Base-by-base conservation (phyloP, 805 yeast species). In the Starmerella potacharoeniae region DNA sequence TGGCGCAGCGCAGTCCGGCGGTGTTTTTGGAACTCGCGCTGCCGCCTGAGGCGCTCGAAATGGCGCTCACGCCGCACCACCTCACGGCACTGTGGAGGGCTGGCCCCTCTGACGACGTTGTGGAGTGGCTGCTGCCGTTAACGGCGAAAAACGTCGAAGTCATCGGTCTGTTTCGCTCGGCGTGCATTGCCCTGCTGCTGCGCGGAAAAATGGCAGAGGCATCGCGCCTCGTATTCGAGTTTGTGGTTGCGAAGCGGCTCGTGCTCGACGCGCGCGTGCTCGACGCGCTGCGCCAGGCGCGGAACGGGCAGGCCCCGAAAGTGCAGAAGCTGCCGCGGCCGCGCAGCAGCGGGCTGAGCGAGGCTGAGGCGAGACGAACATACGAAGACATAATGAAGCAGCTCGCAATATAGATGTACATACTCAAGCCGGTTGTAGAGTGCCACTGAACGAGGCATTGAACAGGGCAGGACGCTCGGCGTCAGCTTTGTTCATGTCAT, bases 61-160 rank as follows among this genome's bases (percentile, higher is more conserved):
- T 33, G 11, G 42, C 40, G n/a, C 39, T 50, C 10, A 11, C 35
- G 14, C 55, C 33, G 11, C 58, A 54, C 49, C 58, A 51, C 13
- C 47, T 55, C 28, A 29, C 47, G 22, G 49, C 57, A 33, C 54
- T 59, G 16, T 59, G 62, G 62, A 39, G 46, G 5, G 55, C 55
- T 3, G 43, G 22, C 16, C 58, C 54, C 33, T 31, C 48, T 8
- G 30, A 16, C 14, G 53, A 44, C 11, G 36, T 55, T 4, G n/a
- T 36, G 7, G 45, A n/a, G n/a, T 59, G 62, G 62, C 56, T 59
- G n/a, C 33, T 54, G 10, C 58, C 59, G 8, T 36, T 53, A 40
- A 58, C 60, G 5, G 14, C 44, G 13, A 22, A 33, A 17, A 11
- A n/a, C n/a, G 34, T 44, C 13, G 48, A 47, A 40, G 51, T 57